These are phyloP conservation scores for Pythium scleroteichum DNA, from an alignment of 352 stramenopile species.

Conservation along the genomic window DNA sequence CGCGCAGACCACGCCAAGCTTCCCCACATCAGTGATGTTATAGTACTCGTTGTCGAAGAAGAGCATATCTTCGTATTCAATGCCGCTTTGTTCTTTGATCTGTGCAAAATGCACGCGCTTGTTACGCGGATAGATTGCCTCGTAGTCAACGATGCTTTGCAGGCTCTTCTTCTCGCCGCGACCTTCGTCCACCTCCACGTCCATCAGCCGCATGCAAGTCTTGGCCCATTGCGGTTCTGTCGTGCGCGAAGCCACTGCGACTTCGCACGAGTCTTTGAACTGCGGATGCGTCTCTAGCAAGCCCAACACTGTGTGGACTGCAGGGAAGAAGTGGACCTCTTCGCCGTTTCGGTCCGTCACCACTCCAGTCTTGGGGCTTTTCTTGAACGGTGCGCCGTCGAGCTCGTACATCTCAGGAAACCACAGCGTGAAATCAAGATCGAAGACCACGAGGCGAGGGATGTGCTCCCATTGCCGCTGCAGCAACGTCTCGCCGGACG, in stretches of 20 bases:
- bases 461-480: slow-evolving; percentile 48
- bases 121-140: slow-evolving; percentile 84
- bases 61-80: slow-evolving; percentile 94
- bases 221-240: slow-evolving; percentile 77
- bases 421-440: slow-evolving; percentile 81
- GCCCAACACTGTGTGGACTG: slow-evolving; percentile 66
- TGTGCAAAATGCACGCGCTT: slow-evolving; percentile 92
- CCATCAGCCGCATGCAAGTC: slow-evolving; percentile 76
- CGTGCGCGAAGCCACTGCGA: slow-evolving; percentile 75
- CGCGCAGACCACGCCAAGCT: slow-evolving; percentile 70
- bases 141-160: slow-evolving; percentile 67
- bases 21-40: slow-evolving; percentile 73
- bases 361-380: slow-evolving; percentile 51
- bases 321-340: slow-evolving; percentile 79
- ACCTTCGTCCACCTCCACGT: slow-evolving; percentile 34
- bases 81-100: slow-evolving; percentile 85
- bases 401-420: slow-evolving; percentile 88
- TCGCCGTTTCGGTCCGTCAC: slow-evolving; percentile 71
- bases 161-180: slow-evolving; percentile 40
- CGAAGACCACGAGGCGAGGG: slow-evolving; percentile 70
- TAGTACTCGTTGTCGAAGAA: slow-evolving; percentile 95
- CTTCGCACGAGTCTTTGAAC: slow-evolving; percentile 56
- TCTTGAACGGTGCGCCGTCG: slow-evolving; percentile 74
- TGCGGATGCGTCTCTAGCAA: slow-evolving; percentile 66
- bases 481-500: slow-evolving; percentile 3